Evolutionary conservation across 2,329 filamentous ascomycete genomes (phyloP), one percentile per base, ranked within the genome.

Genomic region (Meredithiella fracta): DNA sequence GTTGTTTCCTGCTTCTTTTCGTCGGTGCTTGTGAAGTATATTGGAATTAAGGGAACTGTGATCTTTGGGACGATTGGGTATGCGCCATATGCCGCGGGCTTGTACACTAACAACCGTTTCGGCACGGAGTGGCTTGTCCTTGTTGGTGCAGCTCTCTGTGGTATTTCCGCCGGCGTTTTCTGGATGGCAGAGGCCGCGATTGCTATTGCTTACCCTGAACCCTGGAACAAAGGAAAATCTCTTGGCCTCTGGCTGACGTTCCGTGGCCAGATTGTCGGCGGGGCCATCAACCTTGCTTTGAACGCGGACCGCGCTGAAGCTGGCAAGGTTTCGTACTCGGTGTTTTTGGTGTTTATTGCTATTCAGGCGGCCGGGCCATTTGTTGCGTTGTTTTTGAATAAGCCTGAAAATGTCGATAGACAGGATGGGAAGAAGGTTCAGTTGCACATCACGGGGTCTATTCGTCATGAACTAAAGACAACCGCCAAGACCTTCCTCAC

Each of bases 181-280:
- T 88, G 84, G 84, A 81, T 81, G 72, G 78, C 83, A 0, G 84
- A 88, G 66, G 81, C 81, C 0, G 83, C 84, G 0, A 85, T 88
- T 57, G 83, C 83, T 0, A 76, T 87, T 20, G 74, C 79, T 0
- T 88, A 88, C 60, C 83, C 83, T 0, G 83, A 87, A 62, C 81
- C 82, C 0, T 79, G 77, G 63, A 84, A 84, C 51, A 75, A 77
- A 54, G 82, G 80, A 0, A 74, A 74, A 15, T 78, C 80, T 17
- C 68, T 87, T 0, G 83, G 82, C 0, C 80, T 83, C 62, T 88
- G 84, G 84, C 71, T 86, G 3, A 73, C 70, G 0, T 77, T 70
- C 60, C 69, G 73, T 0, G 83, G 83, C 0, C 83, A 86, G 64
- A 81, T 87, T 14, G 67, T 87, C 0, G 84, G 84, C 1, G 84